These are phyloP conservation scores for Penicillium cinerascens DNA, from an alignment of 495 filamentous ascomycete species.

Conservation along the genomic window DNA sequence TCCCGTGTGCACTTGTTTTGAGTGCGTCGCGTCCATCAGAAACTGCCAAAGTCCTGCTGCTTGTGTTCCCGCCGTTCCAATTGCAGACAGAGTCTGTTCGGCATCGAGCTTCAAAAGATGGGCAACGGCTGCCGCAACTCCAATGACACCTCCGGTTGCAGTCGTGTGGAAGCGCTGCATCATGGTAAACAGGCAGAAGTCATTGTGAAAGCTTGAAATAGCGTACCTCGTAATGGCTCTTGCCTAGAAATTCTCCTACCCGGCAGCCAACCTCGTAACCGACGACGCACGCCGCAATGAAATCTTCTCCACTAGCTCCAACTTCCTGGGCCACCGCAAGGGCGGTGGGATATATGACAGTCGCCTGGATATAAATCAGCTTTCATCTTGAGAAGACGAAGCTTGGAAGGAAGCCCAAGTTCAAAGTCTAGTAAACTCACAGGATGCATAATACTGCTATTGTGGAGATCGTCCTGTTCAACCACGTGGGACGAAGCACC, in stretches of 20 bases:
- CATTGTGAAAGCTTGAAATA: background rate
- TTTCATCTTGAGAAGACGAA: background rate
- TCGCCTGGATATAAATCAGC: slow-evolving; percentile 20
- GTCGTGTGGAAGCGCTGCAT: slow-evolving; percentile 33
- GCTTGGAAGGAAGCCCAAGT: background rate
- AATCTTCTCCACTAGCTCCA: slow-evolving; percentile 28
- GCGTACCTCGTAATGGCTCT: slow-evolving; percentile 34
- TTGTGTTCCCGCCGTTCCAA: slow-evolving; percentile 37
- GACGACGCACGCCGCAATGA: slow-evolving; percentile 35
- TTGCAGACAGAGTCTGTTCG: slow-evolving; percentile 25
- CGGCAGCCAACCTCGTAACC: slow-evolving; percentile 36
- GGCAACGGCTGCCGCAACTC: slow-evolving; percentile 29
- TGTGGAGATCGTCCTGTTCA: slow-evolving; percentile 40
- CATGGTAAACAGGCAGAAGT: background rate
- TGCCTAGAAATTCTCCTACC: slow-evolving; percentile 31
- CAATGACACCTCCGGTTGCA: slow-evolving; percentile 32
- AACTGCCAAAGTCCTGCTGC: slow-evolving; percentile 39
- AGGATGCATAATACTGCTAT: slow-evolving; percentile 38
- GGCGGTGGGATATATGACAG: slow-evolving; percentile 33
- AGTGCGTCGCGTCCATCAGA: slow-evolving; percentile 34
- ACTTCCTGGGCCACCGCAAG: slow-evolving; percentile 35
- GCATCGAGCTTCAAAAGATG: slow-evolving; percentile 25
- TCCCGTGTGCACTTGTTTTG: slow-evolving; percentile 37
- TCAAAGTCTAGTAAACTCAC: slow-evolving; percentile 11
- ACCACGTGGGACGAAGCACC: slow-evolving; percentile 37